Evolutionary conservation across 106 monocot genomes (phyloP).

Genomic region (Platanthera zijinensis): DNA sequence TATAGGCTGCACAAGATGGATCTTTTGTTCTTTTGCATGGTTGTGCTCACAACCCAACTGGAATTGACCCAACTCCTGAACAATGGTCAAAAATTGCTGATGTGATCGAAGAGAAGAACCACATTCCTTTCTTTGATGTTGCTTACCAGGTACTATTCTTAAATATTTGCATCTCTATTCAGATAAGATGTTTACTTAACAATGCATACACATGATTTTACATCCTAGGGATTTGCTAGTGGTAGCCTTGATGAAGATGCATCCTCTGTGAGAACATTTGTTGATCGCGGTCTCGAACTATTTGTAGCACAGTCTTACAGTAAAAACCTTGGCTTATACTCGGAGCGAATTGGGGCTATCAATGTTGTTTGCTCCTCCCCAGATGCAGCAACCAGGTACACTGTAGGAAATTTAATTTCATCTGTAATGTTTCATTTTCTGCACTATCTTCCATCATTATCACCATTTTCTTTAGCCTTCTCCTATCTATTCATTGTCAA

Average conservation of each 20-base stretch:
- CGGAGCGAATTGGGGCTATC: constrained; percentile 92
- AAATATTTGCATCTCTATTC: background rate
- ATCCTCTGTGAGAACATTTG: constrained; percentile 80
- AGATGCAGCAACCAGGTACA: constrained; percentile 78
- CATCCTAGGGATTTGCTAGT: constrained; percentile 84
- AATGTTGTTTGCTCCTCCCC: constrained; percentile 85
- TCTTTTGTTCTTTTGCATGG: constrained; percentile 92
- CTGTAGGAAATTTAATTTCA: background rate
- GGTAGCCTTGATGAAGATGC: constrained; percentile 98
- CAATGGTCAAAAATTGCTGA: constrained; percentile 91
- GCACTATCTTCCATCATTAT: background rate
- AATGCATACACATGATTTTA: background rate
- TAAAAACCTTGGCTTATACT: constrained; percentile 91
- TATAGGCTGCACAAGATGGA: constrained; percentile 88
- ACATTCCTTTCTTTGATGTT: constrained; percentile 98
- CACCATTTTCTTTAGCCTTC: no score
- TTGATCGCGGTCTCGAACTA: constrained; percentile 76
- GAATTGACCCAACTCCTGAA: constrained; percentile 88
- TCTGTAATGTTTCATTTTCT: background rate
- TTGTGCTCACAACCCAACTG: constrained; percentile 98
- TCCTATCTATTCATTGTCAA: no score
- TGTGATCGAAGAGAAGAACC: constrained; percentile 88
- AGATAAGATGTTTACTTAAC: background rate
- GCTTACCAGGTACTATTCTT: constrained; percentile 74
- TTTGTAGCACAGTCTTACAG: constrained; percentile 97